Conservation (phyloP, 176 grass and related monocot species). For the Oryza meridionalis region DNA sequence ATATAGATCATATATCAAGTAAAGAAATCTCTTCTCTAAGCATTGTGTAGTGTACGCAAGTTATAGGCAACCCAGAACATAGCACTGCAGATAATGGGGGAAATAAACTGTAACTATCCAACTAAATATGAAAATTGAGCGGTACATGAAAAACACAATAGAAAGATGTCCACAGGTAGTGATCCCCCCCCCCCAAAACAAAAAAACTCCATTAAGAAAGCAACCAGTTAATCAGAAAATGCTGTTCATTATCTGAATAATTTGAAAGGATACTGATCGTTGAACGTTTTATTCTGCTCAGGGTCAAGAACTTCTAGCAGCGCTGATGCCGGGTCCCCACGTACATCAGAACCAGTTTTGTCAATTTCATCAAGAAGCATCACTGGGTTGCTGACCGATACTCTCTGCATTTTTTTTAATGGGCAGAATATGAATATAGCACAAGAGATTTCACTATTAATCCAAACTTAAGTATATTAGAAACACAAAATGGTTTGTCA, state of each 20-base stretch:
- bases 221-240: conserved; percentile 28
- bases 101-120: conserved; percentile 20
- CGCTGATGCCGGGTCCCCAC: conserved; percentile 96
- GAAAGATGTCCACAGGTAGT: conserved; percentile 1
- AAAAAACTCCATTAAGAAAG: conserved; percentile 2
- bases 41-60: neutral
- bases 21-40: conserved; percentile 9
- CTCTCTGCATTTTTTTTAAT: conserved; percentile 65
- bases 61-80: conserved; percentile 23
- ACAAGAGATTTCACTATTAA: conserved; percentile 13
- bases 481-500: conserved; percentile 29
- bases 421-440: conserved; percentile 26
- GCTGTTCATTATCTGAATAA: conserved; percentile 9
- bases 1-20: conserved; percentile 19
- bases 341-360: conserved; percentile 98
- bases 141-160: neutral
- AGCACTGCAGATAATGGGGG: neutral
- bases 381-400: conserved; percentile 92
- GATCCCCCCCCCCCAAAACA: neutral
- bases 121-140: conserved; percentile 2
- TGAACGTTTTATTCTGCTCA: conserved; percentile 93
- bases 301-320: conserved; percentile 99
- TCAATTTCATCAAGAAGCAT: conserved; percentile 99
- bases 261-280: conserved; percentile 93
- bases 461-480: conserved; percentile 17